phyloP scores from a whole-genome alignment of 345 rosid genomes.

The Salix purpurea region DNA sequence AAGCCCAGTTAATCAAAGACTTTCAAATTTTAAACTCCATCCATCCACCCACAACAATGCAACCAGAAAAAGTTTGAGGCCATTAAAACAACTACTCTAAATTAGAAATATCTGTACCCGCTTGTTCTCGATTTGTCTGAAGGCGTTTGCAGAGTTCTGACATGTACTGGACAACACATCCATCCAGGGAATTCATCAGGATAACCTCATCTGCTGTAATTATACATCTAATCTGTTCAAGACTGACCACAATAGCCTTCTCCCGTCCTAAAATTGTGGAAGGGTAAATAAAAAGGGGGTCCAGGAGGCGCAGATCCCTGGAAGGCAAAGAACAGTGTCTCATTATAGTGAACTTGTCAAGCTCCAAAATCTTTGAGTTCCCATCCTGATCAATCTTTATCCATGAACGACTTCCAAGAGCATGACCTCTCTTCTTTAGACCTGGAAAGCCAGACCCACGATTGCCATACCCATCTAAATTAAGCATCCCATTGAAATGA shows the following conservation, averaged over 20 bases:
- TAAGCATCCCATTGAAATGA: conserved; percentile 34
- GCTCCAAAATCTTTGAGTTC: conserved; percentile 56
- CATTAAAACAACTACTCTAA: neutral
- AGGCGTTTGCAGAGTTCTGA: conserved; percentile 83
- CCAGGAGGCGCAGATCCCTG: conserved; percentile 85
- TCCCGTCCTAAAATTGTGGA: conserved; percentile 86
- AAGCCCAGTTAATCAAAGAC: neutral
- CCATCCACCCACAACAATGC: neutral
- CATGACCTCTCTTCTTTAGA: conserved; percentile 79
- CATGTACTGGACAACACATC: conserved; percentile 64
- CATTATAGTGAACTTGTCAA: conserved; percentile 85
- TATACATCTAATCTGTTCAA: conserved; percentile 89
- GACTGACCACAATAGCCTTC: conserved; percentile 88
- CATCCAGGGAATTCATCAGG: conserved; percentile 85
- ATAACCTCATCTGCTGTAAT: conserved; percentile 92
- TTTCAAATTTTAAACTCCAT: neutral
- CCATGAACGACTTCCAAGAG: conserved; percentile 77
- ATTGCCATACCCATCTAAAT: conserved; percentile 38
- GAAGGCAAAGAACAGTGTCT: conserved; percentile 88
- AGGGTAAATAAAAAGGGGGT: conserved; percentile 92
- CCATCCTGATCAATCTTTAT: conserved; percentile 78
- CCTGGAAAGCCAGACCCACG: conserved; percentile 42
- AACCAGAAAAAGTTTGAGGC: neutral
- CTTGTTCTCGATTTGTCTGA: conserved; percentile 53
- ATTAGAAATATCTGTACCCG: conserved; percentile 35